Conservation (phyloP, 2,329 filamentous ascomycete genomes). For the Ploettnerulaceae sp. region DNA sequence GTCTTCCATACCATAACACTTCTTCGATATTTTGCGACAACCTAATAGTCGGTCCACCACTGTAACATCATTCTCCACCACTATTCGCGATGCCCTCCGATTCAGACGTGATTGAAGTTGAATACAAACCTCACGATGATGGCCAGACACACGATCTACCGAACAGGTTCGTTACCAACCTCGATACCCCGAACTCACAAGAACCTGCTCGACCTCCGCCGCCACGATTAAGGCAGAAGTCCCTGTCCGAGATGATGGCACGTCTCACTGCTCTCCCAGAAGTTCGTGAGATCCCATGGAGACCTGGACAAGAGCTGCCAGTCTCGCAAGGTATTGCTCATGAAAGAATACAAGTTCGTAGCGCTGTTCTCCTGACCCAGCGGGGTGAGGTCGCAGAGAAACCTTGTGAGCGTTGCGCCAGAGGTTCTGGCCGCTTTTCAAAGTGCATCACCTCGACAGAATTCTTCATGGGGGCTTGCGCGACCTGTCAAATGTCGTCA, state of each 20-base stretch:
- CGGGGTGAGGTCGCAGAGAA: slow-evolving; percentile 20
- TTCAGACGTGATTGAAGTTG: slow-evolving; percentile 6
- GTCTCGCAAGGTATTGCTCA: slow-evolving; percentile 18
- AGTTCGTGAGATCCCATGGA: slow-evolving; percentile 25
- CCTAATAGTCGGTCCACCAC: neutral
- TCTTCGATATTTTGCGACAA: too few species aligned
- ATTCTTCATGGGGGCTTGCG: slow-evolving; percentile 26
- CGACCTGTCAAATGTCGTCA: slow-evolving; percentile 26
- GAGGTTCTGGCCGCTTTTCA: slow-evolving; percentile 21
- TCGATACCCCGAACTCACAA: too few species aligned
- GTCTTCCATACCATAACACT: too few species aligned
- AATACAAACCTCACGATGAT: neutral
- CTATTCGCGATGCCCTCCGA: slow-evolving; percentile 8
- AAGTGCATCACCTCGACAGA: slow-evolving; percentile 20
- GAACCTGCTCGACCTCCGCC: neutral
- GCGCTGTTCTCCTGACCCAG: slow-evolving; percentile 22
- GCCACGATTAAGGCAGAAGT: neutral
- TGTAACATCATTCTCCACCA: neutral
- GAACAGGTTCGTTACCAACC: too few species aligned
- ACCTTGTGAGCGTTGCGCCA: slow-evolving; percentile 21
- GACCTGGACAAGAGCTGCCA: slow-evolving; percentile 19
- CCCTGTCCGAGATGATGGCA: slow-evolving; percentile 13
- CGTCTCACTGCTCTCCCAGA: slow-evolving; percentile 20
- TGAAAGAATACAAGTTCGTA: slow-evolving; percentile 20
- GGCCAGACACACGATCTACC: too few species aligned